phyloP scores from a whole-genome alignment of 2,329 filamentous ascomycete genomes.

The Cladophialophora immunda region DNA sequence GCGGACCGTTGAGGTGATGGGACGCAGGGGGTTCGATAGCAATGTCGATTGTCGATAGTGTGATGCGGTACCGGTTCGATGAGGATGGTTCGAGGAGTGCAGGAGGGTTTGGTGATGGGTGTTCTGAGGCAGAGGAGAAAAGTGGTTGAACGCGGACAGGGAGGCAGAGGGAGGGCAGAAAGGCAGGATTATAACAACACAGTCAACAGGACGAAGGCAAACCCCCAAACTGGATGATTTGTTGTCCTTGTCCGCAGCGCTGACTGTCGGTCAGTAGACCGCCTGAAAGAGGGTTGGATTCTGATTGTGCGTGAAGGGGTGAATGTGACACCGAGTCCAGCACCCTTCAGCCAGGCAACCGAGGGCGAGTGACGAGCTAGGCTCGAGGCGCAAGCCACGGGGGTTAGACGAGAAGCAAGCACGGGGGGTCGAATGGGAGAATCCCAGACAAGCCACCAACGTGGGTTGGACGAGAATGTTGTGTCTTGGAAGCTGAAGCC shows the following conservation, averaged over 20 bases:
- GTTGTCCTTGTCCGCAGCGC: slow-evolving; percentile 25
- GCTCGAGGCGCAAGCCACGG: slow-evolving; percentile 28
- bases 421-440: slow-evolving; percentile 18
- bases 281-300: slow-evolving; percentile 27
- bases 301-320: slow-evolving; percentile 20
- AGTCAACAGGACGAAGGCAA: slow-evolving; percentile 13
- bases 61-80: neutral
- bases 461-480: slow-evolving; percentile 11
- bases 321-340: slow-evolving; percentile 27
- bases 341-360: slow-evolving; percentile 10
- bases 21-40: slow-evolving; percentile 32
- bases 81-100: neutral
- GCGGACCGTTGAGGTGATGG: slow-evolving; percentile 26
- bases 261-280: slow-evolving; percentile 37
- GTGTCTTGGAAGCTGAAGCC: slow-evolving; percentile 19
- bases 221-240: slow-evolving; percentile 24
- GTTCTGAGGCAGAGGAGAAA: neutral
- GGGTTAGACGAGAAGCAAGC: slow-evolving; percentile 13
- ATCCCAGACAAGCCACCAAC: slow-evolving; percentile 18
- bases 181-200: neutral
- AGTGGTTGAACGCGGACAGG: neutral
- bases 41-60: slow-evolving; percentile 13
- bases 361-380: slow-evolving; percentile 19
- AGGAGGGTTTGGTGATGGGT: neutral
- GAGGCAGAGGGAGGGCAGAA: neutral